Base-by-base conservation (phyloP, 306 rosid genomes). In the Rosa multiflora region DNA sequence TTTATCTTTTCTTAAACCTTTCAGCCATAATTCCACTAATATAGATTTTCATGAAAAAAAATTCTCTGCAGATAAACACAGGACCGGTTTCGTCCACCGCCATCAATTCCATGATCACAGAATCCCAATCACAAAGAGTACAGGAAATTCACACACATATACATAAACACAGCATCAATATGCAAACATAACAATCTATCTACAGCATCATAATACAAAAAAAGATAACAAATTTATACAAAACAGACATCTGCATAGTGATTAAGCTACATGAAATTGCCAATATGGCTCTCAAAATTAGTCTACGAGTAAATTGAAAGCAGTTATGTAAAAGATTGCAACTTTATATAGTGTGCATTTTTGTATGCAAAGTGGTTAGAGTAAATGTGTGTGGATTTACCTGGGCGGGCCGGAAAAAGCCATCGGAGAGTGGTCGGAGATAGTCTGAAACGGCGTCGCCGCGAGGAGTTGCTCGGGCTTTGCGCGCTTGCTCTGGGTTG, bases 391-490 rank as follows among this genome's bases (percentile, higher is more conserved):
- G 71, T 37, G n/a, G 44, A 8, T 4, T 44, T 83, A 83, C 86
- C 83, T 59, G 51, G 76, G 17, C 10, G 43, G 21, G n/a, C 26
- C 66, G 52, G 82, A 66, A 39, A 64, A 18, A 67, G 76, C 69
- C 86, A 83, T 83, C 61, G 58, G 79, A 52, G 66, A 77, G 78
- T 26, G 51, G 78, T 66, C 74, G 78, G 79, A 67, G 67, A 67
- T 4, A 13, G 49, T 1, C 12, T 10, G 29, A 43, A 12, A 75
- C 70, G 44, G 70, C 44, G 78, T 26, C 78, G 70, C 43, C 8
- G 23, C 70, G 9, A 67, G 10, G 32, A 46, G 58, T 42, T 61
- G 26, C 39, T 21, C 37, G 37, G 37, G 37, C 3, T 32, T 32
- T 32, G 3, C 2, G 37, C 37, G 37, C 2, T 32, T 32, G 37